Evolutionary conservation across 495 filamentous ascomycete genomes (phyloP).

Genomic region (Neurospora sp.): DNA sequence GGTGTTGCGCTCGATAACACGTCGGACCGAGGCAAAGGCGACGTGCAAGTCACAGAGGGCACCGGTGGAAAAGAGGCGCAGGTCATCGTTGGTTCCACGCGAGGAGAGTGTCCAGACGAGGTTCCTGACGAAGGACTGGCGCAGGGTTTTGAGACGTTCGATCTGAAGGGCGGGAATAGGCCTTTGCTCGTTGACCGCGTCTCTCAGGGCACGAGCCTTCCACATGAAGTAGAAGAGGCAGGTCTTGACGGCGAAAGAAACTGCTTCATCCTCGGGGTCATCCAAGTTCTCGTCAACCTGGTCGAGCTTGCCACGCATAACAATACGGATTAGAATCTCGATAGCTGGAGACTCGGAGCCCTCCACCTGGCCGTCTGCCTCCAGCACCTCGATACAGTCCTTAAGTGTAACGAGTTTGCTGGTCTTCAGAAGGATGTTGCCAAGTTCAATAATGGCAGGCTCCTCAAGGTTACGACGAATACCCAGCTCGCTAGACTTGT

Average conservation of each 20-base stretch:
- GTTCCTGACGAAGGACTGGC: slow-evolving; percentile 45
- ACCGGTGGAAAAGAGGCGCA: slow-evolving; percentile 65
- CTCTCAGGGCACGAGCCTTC: slow-evolving; percentile 53
- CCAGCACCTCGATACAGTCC: slow-evolving; percentile 63
- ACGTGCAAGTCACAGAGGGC: slow-evolving; percentile 70
- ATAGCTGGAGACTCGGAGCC: slow-evolving; percentile 41
- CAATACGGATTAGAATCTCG: slow-evolving; percentile 55
- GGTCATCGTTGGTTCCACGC: slow-evolving; percentile 55
- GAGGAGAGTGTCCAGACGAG: slow-evolving; percentile 57
- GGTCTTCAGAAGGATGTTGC: slow-evolving; percentile 73
- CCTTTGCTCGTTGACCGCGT: slow-evolving; percentile 27
- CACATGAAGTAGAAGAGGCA: slow-evolving; percentile 90
- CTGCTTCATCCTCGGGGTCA: slow-evolving; percentile 63
- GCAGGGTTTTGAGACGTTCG: slow-evolving; percentile 47
- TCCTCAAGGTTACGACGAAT: slow-evolving; percentile 50
- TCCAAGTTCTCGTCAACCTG: slow-evolving; percentile 54
- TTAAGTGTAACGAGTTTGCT: slow-evolving; percentile 73
- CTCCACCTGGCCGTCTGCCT: slow-evolving; percentile 46
- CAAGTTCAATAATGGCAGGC: slow-evolving; percentile 54
- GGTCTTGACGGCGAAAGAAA: slow-evolving; percentile 59
- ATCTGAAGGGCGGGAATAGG: slow-evolving; percentile 40
- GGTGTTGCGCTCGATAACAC: slow-evolving; percentile 17
- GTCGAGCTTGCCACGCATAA: slow-evolving; percentile 53
- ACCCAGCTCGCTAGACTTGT: slow-evolving; percentile 55
- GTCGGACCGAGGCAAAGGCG: slow-evolving; percentile 64